Conservation (phyloP, 2,329 filamentous ascomycete genomes). For the Colletotrichum caudatum region DNA sequence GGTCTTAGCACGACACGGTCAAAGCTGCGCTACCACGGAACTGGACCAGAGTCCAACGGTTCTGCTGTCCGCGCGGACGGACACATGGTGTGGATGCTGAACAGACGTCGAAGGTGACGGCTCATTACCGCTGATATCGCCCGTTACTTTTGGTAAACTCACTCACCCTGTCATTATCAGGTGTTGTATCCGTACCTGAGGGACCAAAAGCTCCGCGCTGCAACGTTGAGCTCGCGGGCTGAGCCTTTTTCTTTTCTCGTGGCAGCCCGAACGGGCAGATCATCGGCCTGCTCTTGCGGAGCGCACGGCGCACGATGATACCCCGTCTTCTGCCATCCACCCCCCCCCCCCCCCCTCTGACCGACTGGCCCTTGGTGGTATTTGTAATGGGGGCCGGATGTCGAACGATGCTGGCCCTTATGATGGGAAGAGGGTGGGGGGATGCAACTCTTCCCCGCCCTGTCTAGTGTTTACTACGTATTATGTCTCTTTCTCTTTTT, state of each 20-base stretch:
- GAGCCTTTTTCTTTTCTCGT: constrained; percentile 13
- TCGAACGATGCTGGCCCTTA: no score
- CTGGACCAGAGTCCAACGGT: neutral
- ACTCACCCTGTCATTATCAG: neutral
- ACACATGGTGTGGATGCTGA: neutral
- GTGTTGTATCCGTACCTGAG: neutral
- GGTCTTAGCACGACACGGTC: neutral
- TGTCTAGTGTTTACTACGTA: neutral
- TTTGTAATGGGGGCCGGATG: neutral
- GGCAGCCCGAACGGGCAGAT: constrained; percentile 23
- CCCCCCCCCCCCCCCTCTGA: no score
- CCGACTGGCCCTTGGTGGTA: neutral
- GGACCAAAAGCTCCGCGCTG: constrained; percentile 27
- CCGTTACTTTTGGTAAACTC: neutral
- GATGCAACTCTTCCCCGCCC: constrained; percentile 15
- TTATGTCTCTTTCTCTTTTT: no score
- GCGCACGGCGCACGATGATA: constrained; percentile 2
- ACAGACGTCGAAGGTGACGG: neutral
- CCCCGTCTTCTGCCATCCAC: neutral
- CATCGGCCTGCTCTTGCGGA: neutral
- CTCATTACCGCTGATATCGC: constrained; percentile 1
- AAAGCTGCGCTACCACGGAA: neutral
- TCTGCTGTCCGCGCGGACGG: neutral
- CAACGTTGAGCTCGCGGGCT: constrained; percentile 35
- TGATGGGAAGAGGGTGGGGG: no score